Evolutionary conservation across 768 basidiomycete genomes (phyloP), one percentile per base, ranked within the genome.

Genomic region (Collybiopsis confluens): DNA sequence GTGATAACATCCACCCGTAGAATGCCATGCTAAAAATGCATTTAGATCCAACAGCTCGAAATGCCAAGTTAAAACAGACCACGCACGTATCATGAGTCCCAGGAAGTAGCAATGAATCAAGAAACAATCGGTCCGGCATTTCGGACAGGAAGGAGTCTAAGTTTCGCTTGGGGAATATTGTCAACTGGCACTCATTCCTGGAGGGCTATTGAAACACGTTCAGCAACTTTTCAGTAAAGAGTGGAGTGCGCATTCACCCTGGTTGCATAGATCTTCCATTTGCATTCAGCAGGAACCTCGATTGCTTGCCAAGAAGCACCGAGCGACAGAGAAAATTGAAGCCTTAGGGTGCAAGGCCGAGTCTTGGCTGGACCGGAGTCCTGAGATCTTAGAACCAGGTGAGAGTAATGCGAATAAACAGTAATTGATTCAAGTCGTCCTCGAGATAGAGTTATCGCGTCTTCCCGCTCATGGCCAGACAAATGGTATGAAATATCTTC

Each of bases 1-100:
- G 92, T 0, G 90, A 88, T 35, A 95, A 70, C 0, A 88, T 89
- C 84, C 87, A 90, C 13, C 89, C 88, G 59, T 92, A 86, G 57
- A 91, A 82, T 8, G 91, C 86, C 83, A 92, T 85, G 4, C 86
- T 88, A 63, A 50, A 56, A 59, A 56, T 38, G 59, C 52, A 20
- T 58, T 56, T 15, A n/a, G 54, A 55, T 56, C 11, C 36, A 36
- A 30, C 16, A 55, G 44, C 44, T 61, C 48, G 36, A 27, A 13
- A 26, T 20, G 9, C 16, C 21, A 26, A 18, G 21, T 7, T 28
- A 30, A 30, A 38, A 30, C 6, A 36, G 27, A 28, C 20, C 23
- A 74, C 80, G 54, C 67, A 83, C 85, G 85, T 83, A 62, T 89
- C 84, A 60, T 89, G 86, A 0, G 85, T 88, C 28, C 83, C 83